Percentiles rank a stretch among this genome's conserved stretches.
These are phyloP conservation scores for Jaltomata sinuosa DNA, from an alignment of 257 asterid genomes.

Conservation along the genomic window DNA sequence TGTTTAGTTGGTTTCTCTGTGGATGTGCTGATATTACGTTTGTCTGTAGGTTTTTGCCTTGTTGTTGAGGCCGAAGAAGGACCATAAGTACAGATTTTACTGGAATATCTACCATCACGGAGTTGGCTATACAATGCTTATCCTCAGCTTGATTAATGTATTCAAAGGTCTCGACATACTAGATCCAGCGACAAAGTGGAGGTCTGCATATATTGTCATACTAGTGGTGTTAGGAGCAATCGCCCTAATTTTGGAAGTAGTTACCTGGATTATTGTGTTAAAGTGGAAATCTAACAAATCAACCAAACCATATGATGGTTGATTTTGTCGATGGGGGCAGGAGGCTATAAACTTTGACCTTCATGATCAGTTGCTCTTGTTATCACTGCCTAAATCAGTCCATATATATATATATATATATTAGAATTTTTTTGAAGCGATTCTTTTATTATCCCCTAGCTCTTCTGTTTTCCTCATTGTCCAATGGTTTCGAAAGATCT, in stretches of 20 bases:
- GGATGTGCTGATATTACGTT: not conserved
- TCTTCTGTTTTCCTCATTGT: not conserved
- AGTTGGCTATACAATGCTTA: conserved; percentile 46
- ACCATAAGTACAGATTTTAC: conserved; percentile 66
- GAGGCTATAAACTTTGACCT: conserved; percentile 26
- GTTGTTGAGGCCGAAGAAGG: conserved; percentile 70
- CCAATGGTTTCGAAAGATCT: not conserved
- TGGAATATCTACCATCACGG: conserved; percentile 85
- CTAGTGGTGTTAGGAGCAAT: conserved; percentile 45
- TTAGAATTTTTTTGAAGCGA: not conserved
- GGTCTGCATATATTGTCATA: conserved; percentile 33
- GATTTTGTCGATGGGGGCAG: conserved; percentile 12
- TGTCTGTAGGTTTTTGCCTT: conserved; percentile 47
- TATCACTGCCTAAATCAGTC: not conserved
- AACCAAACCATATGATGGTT: conserved; percentile 51
- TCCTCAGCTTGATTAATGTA: conserved; percentile 63
- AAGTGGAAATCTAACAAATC: conserved; percentile 39
- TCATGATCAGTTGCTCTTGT: conserved; percentile 8
- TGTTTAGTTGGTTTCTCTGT: not conserved
- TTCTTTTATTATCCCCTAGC: not conserved
- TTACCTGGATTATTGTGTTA: conserved; percentile 62
- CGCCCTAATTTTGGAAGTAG: conserved; percentile 41
- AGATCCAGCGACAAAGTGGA: conserved; percentile 60
- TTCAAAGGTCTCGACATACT: conserved; percentile 69
- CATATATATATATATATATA: not conserved